A percentile compares a stretch with the other conserved stretches of the same genome.
Conservation (phyloP, 495 filamentous ascomycete species). For the Tuber calosporum region DNA sequence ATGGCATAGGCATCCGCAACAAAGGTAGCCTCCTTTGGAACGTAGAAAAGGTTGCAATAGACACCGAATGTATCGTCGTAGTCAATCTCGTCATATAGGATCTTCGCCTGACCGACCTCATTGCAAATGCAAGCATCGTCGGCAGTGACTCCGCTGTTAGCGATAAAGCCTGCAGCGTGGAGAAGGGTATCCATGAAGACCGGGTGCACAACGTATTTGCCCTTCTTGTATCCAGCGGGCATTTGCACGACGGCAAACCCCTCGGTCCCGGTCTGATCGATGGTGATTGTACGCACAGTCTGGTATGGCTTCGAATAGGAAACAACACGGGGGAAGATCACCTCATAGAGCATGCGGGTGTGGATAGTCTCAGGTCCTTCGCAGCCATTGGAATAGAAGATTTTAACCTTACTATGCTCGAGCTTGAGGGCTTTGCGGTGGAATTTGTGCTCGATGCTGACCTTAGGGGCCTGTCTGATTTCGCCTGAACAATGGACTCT, state of each 20-base stretch:
- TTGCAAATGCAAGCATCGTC: constrained; percentile 66
- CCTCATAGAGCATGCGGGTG: constrained; percentile 68
- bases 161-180: constrained; percentile 72
- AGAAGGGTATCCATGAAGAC: constrained; percentile 66
- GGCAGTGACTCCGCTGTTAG: constrained; percentile 63
- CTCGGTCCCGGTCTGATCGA: constrained; percentile 64
- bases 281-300: constrained; percentile 68
- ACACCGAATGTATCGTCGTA: constrained; percentile 48
- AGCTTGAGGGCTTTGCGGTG: constrained; percentile 27
- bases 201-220: constrained; percentile 59
- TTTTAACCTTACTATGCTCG: constrained; percentile 23
- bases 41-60: constrained; percentile 44
- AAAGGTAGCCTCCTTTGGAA: constrained; percentile 44
- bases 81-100: constrained; percentile 58
- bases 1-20: constrained; percentile 36
- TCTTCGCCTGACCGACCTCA: constrained; percentile 72
- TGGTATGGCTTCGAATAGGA: constrained; percentile 57
- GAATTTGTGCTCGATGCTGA: constrained; percentile 29
- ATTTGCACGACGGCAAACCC: constrained; percentile 65
- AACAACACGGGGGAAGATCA: constrained; percentile 64
- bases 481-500: constrained; percentile 29
- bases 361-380: constrained; percentile 44
- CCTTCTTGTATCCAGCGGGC: constrained; percentile 52
- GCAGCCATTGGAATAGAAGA: constrained; percentile 42
- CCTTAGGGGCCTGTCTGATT: constrained; percentile 24